Evolutionary conservation across 2,329 filamentous ascomycete genomes (phyloP).

Genomic region (Sporothrix mexicana): DNA sequence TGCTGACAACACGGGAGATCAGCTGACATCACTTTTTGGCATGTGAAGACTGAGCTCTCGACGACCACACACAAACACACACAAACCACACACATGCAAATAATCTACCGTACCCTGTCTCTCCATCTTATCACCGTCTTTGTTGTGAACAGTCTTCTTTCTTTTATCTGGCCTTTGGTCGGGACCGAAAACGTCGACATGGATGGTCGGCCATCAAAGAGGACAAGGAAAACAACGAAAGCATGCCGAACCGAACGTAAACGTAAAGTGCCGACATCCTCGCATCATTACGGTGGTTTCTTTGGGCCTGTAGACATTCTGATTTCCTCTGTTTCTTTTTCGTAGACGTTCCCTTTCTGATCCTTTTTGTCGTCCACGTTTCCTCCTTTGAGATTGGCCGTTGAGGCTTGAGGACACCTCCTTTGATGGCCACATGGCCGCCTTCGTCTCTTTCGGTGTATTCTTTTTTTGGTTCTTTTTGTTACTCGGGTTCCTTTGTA

Average conservation of each 20-base stretch:
- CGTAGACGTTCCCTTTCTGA: neutral
- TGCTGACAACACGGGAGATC: slow-evolving; percentile 4
- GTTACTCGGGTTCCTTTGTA: neutral
- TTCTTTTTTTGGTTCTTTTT: neutral
- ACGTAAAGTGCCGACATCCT: neutral
- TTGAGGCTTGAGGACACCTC: neutral
- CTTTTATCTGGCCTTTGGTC: neutral
- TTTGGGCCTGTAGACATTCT: neutral
- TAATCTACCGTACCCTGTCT: no score
- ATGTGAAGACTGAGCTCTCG: no score
- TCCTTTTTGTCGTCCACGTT: neutral
- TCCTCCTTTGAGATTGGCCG: neutral
- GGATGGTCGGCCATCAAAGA: neutral
- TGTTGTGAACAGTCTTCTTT: neutral
- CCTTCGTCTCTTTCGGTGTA: neutral
- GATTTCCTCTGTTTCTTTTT: neutral
- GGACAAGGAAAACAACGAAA: neutral
- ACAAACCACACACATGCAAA: neutral
- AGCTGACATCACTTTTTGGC: neutral
- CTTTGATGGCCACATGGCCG: neutral
- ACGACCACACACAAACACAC: no score
- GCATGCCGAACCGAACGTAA: neutral
- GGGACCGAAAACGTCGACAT: slow-evolving; percentile 1
- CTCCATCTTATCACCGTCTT: neutral
- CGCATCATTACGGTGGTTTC: neutral